Evolutionary conservation across 2,329 filamentous ascomycete species (phyloP), one percentile per base, ranked within the genome.

Genomic region (Ustilaginoidea virens): DNA sequence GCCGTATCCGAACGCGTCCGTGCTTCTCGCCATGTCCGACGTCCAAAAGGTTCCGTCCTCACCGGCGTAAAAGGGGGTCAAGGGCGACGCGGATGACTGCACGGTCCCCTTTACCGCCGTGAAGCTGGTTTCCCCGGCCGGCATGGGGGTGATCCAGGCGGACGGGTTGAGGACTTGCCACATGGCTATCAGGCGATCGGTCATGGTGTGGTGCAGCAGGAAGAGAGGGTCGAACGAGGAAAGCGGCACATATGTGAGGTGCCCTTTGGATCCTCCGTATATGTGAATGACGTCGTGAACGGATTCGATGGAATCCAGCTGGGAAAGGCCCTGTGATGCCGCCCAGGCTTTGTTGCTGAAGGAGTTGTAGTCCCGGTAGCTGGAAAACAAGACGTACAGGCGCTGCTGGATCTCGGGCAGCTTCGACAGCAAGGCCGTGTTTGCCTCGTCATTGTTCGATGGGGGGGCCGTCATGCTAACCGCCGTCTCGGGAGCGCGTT

Each of bases 221-320:
- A 87, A 86, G 9, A 81, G 56, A 0, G 81, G 81, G 44, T 92
- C 82, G 45, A 82, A 92, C 0, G 77, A 69, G 2, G 80, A 79
- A 40, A 78, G 77, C 12, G 73, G 69, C 18, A 74, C 70, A 48
- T 69, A 78, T 23, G 66, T 69, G 69, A 80, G 78, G 41, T 82
- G 77, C 2, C 78, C 76, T 20, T 63, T 61, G 33, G 53, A 59
- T 18, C 67, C 79, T 4, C 65, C 59, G 27, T 66, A 58, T 18
- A 63, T 63, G 38, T 79, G 74, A 22, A 79, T 59, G 8, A 63
- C 60, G 43, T 78, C 72, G 39, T 79, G 74, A 4, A 79, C 50
- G 1, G 66, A 63, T 46, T 79, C 74, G 19, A 78, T 51, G 8
- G 74, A 80, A 45, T 81, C 77, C 28, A 65, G 65, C 9, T 58